These are phyloP conservation scores for Amphichorda felina DNA, from an alignment of 2,329 filamentous ascomycete genomes.

Conservation along the genomic window DNA sequence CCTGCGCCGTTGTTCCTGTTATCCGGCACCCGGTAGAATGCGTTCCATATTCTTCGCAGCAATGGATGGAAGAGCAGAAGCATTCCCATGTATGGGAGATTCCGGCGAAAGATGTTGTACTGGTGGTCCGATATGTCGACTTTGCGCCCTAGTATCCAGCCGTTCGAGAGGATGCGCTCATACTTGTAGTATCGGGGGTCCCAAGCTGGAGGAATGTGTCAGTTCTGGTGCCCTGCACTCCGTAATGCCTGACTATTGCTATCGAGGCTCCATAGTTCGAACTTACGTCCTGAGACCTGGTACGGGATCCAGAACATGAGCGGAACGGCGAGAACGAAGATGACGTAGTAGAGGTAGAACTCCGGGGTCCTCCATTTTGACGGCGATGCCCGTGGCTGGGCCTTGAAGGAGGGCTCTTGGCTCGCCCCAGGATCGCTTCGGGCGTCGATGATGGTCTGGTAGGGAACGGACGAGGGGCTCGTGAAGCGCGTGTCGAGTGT, in stretches of 20 bases:
- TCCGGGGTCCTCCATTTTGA: slow-evolving; percentile 80
- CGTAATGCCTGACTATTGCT: no score
- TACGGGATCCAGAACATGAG: slow-evolving; percentile 88
- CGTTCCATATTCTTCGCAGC: slow-evolving; percentile 60
- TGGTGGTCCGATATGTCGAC: slow-evolving; percentile 88
- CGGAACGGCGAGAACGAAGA: slow-evolving; percentile 56
- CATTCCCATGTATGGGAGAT: slow-evolving; percentile 68
- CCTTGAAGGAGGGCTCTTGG: slow-evolving; percentile 22
- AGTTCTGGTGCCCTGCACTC: slow-evolving; percentile 4
- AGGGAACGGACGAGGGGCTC: slow-evolving; percentile 56
- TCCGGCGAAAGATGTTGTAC: slow-evolving; percentile 74
- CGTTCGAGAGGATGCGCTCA: slow-evolving; percentile 56
- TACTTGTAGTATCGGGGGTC: slow-evolving; percentile 74
- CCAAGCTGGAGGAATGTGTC: slow-evolving; percentile 40
- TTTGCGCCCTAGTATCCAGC: slow-evolving; percentile 88
- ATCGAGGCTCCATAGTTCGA: no score
- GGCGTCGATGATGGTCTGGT: slow-evolving; percentile 43
- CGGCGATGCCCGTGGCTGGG: slow-evolving; percentile 28
- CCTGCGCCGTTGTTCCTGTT: slow-evolving; percentile 31
- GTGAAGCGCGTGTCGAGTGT: slow-evolving; percentile 54
- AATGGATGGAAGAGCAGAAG: slow-evolving; percentile 72
- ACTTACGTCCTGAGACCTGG: slow-evolving; percentile 69
- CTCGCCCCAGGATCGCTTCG: slow-evolving; percentile 26
- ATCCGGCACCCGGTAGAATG: slow-evolving; percentile 26
- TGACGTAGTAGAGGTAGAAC: slow-evolving; percentile 68